phyloP scores from a whole-genome alignment of 257 asterid genomes.

The Lantana camara region DNA sequence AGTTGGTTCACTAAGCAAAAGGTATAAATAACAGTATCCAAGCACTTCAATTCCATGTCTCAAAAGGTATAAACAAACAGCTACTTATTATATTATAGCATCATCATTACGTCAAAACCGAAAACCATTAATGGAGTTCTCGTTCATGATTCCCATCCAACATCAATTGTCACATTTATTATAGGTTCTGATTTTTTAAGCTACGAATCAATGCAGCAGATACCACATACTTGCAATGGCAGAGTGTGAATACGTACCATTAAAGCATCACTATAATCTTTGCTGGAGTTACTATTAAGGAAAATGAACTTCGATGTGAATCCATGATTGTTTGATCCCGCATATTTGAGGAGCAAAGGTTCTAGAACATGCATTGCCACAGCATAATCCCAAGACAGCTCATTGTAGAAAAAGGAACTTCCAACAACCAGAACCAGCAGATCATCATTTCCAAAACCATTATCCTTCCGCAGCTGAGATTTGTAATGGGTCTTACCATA shows the following conservation, averaged over 20 bases:
- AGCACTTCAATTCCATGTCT: too few species aligned
- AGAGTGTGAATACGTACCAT: constrained; percentile 50
- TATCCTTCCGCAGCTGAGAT: constrained; percentile 67
- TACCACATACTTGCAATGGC: neutral
- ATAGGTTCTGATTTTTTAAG: constrained; percentile 4
- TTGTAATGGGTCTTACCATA: constrained; percentile 78
- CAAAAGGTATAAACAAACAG: constrained; percentile 5
- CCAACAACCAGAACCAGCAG: constrained; percentile 84
- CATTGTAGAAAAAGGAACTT: constrained; percentile 79
- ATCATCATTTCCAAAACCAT: constrained; percentile 71
- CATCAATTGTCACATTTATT: constrained; percentile 3
- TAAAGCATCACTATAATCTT: constrained; percentile 68
- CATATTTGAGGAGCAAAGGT: constrained; percentile 75
- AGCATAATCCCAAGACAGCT: constrained; percentile 83
- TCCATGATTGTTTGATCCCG: constrained; percentile 53
- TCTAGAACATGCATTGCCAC: constrained; percentile 74
- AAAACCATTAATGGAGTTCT: constrained; percentile 12
- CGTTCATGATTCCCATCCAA: constrained; percentile 12
- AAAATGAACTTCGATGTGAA: constrained; percentile 67
- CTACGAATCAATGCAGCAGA: constrained; percentile 12
- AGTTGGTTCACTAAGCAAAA: constrained; percentile 15
- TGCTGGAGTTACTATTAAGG: constrained; percentile 85
- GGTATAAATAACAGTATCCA: constrained; percentile 9
- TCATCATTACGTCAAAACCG: constrained; percentile 15
- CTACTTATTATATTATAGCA: constrained; percentile 3